Evolutionary conservation across 2,329 filamentous ascomycete species (phyloP), one percentile per base, ranked within the genome.

Genomic region (Claviceps cyperi): DNA sequence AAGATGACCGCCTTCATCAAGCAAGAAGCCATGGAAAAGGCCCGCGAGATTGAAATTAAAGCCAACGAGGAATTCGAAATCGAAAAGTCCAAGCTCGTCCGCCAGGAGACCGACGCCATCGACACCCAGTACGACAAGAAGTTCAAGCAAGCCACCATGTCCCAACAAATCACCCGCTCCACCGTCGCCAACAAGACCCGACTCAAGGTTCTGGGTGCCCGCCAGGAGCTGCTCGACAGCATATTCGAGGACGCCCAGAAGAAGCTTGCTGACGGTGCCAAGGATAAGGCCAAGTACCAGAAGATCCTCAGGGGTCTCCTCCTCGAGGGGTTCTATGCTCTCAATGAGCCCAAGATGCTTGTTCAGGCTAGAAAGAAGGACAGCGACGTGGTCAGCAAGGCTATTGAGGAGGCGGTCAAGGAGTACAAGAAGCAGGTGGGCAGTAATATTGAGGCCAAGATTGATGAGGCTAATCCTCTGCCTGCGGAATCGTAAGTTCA

Each of bases 1-100:
- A 98, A 98, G 81, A 98, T 98, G 92, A 97, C 92, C 53, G 91
- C 90, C 66, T 98, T 98, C 80, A 98, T 98, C 81, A 87, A 89
- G 70, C 92, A 97, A 74, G 92, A 98, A 75, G 92, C 92, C 52
- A 80, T 85, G 64, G 92, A 98, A 68, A 98, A 98, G 73, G 89
- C 89, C 62, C 86, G 86, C 66, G 92, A 98, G 72, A 97, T 98
- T 70, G 81, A 92, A 65, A 84, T 97, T 73, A 97, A 97, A 73
- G 92, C 92, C 69, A 90, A 97, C 74, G 89, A 97, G 70, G 92
- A 98, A 71, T 97, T 97, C 71, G 86, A 88, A 66, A 97, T 96
- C 66, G 92, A 98, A 68, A 98, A 98, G 74, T 92, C 90, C 62
- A 96, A 95, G 77, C 86, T 98, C 47, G 92, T 97, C 61, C 91